A percentile compares a stretch with the other conserved stretches of the same genome.
Conservation (phyloP, 805 yeast species). For the Candida nemodendra region DNA sequence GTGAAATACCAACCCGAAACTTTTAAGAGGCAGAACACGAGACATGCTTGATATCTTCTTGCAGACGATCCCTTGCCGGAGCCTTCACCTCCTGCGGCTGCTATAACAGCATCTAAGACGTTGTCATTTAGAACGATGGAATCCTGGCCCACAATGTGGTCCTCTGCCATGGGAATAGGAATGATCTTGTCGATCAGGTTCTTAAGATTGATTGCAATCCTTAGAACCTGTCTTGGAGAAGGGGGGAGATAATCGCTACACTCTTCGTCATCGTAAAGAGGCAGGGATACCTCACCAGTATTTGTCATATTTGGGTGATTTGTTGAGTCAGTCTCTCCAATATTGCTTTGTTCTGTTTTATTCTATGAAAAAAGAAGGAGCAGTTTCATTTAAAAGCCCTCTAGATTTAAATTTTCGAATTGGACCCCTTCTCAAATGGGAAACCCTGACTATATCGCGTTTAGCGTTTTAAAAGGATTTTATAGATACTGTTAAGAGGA, state of each 20-base stretch:
- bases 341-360: no score
- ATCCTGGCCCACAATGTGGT: slow-evolving; percentile 50
- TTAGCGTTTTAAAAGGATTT: no score
- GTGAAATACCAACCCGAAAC: slow-evolving; percentile 79
- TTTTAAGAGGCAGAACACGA: slow-evolving; percentile 68
- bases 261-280: slow-evolving; percentile 30
- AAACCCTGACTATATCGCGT: no score
- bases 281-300: slow-evolving; percentile 20
- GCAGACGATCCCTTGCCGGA: slow-evolving; percentile 56
- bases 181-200: slow-evolving; percentile 67
- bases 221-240: slow-evolving; percentile 61
- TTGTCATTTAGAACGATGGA: slow-evolving; percentile 58
- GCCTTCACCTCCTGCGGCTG: slow-evolving; percentile 82
- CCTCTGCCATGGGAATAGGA: slow-evolving; percentile 58
- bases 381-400: no score
- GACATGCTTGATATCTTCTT: slow-evolving; percentile 61
- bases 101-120: slow-evolving; percentile 58
- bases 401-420: no score
- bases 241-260: slow-evolving; percentile 43
- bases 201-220: slow-evolving; percentile 74
- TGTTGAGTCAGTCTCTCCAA: no score
- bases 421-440: no score
- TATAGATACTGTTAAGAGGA: no score
- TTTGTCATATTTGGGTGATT: no score
- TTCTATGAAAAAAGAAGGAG: no score